Conservation (phyloP, 352 stramenopile genomes). For the Phytopythium boreale region DNA sequence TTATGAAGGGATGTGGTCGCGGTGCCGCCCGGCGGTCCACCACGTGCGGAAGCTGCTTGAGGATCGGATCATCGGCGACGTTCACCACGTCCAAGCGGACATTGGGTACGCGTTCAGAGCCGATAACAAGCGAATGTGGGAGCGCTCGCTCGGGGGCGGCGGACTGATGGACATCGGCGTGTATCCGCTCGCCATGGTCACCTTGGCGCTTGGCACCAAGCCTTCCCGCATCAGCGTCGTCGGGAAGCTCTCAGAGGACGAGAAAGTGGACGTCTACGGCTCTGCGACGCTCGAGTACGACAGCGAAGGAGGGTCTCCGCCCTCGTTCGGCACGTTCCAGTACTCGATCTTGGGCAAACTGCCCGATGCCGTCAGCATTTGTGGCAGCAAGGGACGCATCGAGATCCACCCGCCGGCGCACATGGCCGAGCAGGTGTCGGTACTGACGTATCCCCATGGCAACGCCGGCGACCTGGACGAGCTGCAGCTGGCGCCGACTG, state of each 20-base stretch:
- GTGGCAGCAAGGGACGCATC: slow-evolving; percentile 72
- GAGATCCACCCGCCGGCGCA: slow-evolving; percentile 60
- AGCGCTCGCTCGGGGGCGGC: slow-evolving; percentile 56
- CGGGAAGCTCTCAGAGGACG: slow-evolving; percentile 40
- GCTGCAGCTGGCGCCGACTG: not conserved
- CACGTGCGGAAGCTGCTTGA: slow-evolving; percentile 41
- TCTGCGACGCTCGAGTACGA: slow-evolving; percentile 51
- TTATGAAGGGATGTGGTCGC: slow-evolving; percentile 72
- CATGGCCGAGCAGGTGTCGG: slow-evolving; percentile 41
- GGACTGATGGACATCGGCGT: slow-evolving; percentile 75
- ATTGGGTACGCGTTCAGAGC: slow-evolving; percentile 12
- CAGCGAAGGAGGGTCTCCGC: slow-evolving; percentile 10
- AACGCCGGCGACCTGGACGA: slow-evolving; percentile 26
- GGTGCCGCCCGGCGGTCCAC: slow-evolving; percentile 62
- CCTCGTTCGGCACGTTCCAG: slow-evolving; percentile 43
- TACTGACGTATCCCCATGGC: slow-evolving; percentile 21
- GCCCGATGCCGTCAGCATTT: slow-evolving; percentile 66
- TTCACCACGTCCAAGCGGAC: slow-evolving; percentile 44
- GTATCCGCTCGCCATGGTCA: slow-evolving; percentile 75
- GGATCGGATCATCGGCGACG: slow-evolving; percentile 38
- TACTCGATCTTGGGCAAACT: slow-evolving; percentile 61
- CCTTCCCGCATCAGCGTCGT: slow-evolving; percentile 41
- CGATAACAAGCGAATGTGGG: slow-evolving; percentile 62
- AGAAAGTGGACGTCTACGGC: slow-evolving; percentile 53
- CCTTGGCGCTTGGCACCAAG: slow-evolving; percentile 52